Evolutionary conservation across 2,329 filamentous ascomycete genomes (phyloP).

Genomic region (Penicillium sp.): DNA sequence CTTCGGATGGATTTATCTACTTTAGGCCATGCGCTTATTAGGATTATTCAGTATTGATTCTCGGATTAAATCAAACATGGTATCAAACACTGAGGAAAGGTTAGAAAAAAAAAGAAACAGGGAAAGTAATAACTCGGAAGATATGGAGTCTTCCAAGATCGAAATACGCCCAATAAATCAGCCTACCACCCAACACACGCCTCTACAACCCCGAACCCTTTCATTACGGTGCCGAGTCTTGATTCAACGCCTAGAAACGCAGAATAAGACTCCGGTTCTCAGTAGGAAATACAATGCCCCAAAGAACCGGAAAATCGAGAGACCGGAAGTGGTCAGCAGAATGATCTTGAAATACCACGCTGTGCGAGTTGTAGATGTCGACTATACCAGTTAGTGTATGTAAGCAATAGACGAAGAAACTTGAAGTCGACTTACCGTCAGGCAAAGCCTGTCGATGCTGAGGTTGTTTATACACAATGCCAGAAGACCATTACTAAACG

Average conservation of each 20-base stretch:
- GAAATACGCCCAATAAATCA: not conserved
- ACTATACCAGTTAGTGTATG: not conserved
- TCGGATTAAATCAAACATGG: not conserved
- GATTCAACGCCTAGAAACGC: conserved; percentile 6
- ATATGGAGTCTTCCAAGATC: not conserved
- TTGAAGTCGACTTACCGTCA: conserved; percentile 11
- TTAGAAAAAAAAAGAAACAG: not conserved
- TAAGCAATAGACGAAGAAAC: not conserved
- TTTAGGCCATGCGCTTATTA: not conserved
- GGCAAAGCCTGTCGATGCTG: conserved; percentile 15
- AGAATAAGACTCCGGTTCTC: conserved; percentile 13
- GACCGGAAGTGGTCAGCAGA: conserved; percentile 18
- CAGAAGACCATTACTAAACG: conserved; percentile 85
- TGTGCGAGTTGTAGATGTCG: conserved; percentile 2
- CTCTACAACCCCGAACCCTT: not conserved
- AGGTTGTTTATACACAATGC: conserved; percentile 83
- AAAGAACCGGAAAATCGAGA: conserved; percentile 18
- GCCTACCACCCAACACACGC: not conserved
- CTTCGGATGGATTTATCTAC: not conserved
- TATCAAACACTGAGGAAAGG: not conserved
- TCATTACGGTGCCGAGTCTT: not conserved
- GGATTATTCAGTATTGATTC: not conserved
- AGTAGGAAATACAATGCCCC: conserved; percentile 16
- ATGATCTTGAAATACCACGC: conserved; percentile 16
- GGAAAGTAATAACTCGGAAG: not conserved